A percentile compares a stretch with the other conserved stretches of the same genome.
These are phyloP conservation scores for Nothomitra cinnamomea DNA, from an alignment of 2,329 filamentous ascomycete genomes.

Conservation along the genomic window DNA sequence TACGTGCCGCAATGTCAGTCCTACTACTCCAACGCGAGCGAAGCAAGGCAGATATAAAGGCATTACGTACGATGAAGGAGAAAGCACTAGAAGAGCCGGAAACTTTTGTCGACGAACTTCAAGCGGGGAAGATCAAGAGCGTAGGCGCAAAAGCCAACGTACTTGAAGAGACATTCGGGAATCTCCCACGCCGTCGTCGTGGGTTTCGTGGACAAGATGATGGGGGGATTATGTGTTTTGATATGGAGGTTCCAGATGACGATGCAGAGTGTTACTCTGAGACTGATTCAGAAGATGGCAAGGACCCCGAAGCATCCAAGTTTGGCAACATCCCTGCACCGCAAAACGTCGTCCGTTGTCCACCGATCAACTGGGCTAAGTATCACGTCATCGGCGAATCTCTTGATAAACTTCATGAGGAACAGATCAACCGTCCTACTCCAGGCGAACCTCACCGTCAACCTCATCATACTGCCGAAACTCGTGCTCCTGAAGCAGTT, in stretches of 20 bases:
- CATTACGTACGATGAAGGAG: slow-evolving; percentile 51
- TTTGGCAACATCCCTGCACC: slow-evolving; percentile 56
- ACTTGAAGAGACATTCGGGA: slow-evolving; percentile 14
- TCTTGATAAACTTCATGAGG: slow-evolving; percentile 67
- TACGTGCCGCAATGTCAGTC: slow-evolving; percentile 70
- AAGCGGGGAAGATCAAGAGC: slow-evolving; percentile 39
- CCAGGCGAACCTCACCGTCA: slow-evolving; percentile 24
- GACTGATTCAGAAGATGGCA: slow-evolving; percentile 19
- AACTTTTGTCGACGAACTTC: slow-evolving; percentile 52
- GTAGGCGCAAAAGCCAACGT: slow-evolving; percentile 14
- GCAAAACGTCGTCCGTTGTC: slow-evolving; percentile 71
- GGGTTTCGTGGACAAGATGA: neutral
- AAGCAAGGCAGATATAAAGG: slow-evolving; percentile 56
- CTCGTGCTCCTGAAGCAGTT: slow-evolving; percentile 30
- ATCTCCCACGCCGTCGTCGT: slow-evolving; percentile 14
- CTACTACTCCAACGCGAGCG: slow-evolving; percentile 73
- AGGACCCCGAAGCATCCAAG: slow-evolving; percentile 14
- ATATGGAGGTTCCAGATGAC: slow-evolving; percentile 12
- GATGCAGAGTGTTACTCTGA: slow-evolving; percentile 14
- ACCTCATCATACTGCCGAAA: slow-evolving; percentile 11
- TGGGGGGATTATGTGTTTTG: slow-evolving; percentile 17
- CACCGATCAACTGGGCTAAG: slow-evolving; percentile 86
- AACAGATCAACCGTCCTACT: slow-evolving; percentile 51
- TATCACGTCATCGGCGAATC: slow-evolving; percentile 80
- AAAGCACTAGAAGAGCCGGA: slow-evolving; percentile 54